Evolutionary conservation across 805 yeast species (phyloP), one percentile per base, ranked within the genome.

Genomic region (Schizosaccharomyces lindneri): DNA sequence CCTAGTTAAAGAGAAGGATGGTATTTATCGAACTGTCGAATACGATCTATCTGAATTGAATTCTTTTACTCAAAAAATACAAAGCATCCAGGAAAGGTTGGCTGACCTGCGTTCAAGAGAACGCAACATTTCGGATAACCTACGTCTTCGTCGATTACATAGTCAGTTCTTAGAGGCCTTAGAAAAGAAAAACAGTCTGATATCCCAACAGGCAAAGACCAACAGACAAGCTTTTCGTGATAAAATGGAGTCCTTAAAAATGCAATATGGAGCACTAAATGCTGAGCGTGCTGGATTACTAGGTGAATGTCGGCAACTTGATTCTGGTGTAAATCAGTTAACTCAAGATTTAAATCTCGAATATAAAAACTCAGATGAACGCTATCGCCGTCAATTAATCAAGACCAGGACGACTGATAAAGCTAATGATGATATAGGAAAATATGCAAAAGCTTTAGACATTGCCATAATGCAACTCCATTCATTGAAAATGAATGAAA

Each of bases 381-480:
- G 73, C 29, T 87, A 84, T 69, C 81, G 81, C 55, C 75, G 77
- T 62, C 93, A 86, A 65, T 81, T 85, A 79, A 80, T 87, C 21
- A 81, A 80, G 67, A 73, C 87, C 48, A 90, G 87, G 67, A 83
- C 95, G 0, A 83, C 83, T 63, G 70, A 82, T 24, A 78, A 86
- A 55, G 84, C 86, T 19, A 82, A 85, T 4, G 87, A 85, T 62
- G 99, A 93, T 72, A 74, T 93, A 59, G 82, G 77, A 7, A 83
- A 85, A 1, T 88, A 88, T 68, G 79, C 86, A 11, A 86, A 81
- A 67, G 95, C 95, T 0, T 75, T 94, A 59, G 98, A 93, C 68
- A 81, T 80, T 64, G 95, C 97, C 0, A 90, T 93, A 59, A 89
- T 93, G 95, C 82, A 82, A 67, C 90, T 81, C 69, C 99, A 93